These are phyloP conservation scores for Cordyceps tenuipes DNA, from an alignment of 2,329 filamentous ascomycete genomes.

Conservation along the genomic window DNA sequence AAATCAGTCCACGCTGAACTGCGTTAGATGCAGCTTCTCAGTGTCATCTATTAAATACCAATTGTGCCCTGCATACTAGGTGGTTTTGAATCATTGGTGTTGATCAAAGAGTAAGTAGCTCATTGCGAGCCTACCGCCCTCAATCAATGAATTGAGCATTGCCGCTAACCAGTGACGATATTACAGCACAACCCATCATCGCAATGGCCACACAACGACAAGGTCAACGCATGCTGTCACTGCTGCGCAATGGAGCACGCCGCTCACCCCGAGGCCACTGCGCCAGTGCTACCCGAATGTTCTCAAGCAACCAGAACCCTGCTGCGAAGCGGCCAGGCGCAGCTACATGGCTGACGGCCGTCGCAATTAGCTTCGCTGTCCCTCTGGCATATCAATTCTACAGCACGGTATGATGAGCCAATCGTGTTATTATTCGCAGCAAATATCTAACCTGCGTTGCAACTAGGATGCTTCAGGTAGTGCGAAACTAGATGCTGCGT, in stretches of 20 bases:
- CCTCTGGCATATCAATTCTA: constrained; percentile 49
- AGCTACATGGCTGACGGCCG: constrained; percentile 25
- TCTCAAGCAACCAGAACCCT: constrained; percentile 19
- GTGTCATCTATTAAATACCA: not conserved
- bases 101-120: not conserved
- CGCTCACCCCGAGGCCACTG: constrained; percentile 20
- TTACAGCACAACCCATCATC: not conserved
- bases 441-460: not conserved
- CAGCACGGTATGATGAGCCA: not conserved
- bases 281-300: constrained; percentile 18
- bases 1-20: constrained; percentile 10
- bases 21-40: not conserved
- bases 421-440: not conserved
- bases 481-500: constrained; percentile 49
- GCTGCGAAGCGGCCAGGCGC: constrained; percentile 16
- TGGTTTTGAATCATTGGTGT: not conserved
- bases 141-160: not conserved
- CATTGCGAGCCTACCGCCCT: not conserved
- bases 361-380: constrained; percentile 42
- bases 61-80: not conserved
- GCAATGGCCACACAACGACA: constrained; percentile 25
- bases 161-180: not conserved
- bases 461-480: constrained; percentile 34
- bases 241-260: constrained; percentile 20
- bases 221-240: constrained; percentile 23